These are phyloP conservation scores for Hymenoscyphus infarciens DNA, from an alignment of 2,329 filamentous ascomycete species.

Conservation along the genomic window DNA sequence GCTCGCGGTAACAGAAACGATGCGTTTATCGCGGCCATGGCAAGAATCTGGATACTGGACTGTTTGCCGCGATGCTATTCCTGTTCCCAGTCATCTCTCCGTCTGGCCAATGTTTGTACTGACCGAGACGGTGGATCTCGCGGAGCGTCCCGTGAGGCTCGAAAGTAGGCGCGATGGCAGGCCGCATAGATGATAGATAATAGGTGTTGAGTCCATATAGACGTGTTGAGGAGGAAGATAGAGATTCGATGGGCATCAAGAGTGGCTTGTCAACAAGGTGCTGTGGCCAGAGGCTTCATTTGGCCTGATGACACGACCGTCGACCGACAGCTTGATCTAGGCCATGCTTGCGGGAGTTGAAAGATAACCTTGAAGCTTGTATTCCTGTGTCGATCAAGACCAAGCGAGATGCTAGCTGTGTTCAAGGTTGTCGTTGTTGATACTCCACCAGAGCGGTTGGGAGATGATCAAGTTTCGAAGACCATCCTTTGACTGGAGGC, in stretches of 20 bases:
- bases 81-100: constrained; percentile 6
- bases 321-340: background rate
- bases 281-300: constrained; percentile 3
- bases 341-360: background rate
- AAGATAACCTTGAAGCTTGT: background rate
- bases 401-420: background rate
- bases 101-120: constrained; percentile 8
- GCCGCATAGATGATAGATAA: constrained; percentile 12
- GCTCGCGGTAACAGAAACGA: constrained; percentile 27
- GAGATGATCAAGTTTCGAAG: background rate
- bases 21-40: constrained; percentile 14
- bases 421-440: background rate
- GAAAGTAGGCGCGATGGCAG: constrained; percentile 25
- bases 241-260: constrained; percentile 11
- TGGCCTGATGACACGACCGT: background rate
- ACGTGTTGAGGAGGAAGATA: constrained; percentile 15
- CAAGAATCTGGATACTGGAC: constrained; percentile 23
- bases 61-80: constrained; percentile 24
- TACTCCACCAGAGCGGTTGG: background rate
- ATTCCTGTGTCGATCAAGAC: background rate
- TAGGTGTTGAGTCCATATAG: constrained; percentile 8
- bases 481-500: background rate
- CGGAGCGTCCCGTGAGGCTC: constrained; percentile 19
- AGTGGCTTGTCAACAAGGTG: background rate
- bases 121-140: constrained; percentile 9